A percentile compares a stretch with the other conserved stretches of the same genome.
phyloP scores from a whole-genome alignment of 208 protist genomes.

The Acanthamoeba castellanii region DNA sequence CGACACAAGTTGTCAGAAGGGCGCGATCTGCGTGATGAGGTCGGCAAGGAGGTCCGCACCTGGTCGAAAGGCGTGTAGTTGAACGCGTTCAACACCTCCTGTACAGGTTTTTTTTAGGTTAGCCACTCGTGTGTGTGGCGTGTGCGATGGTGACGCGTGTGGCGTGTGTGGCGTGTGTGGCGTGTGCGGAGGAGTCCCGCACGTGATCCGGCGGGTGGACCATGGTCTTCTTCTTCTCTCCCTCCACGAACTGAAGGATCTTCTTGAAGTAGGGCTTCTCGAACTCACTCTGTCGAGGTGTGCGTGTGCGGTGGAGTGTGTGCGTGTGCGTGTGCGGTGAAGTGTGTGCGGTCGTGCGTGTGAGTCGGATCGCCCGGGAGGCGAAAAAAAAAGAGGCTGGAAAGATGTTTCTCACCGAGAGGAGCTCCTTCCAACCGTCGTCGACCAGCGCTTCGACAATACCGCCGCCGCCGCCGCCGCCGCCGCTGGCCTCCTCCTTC shows the following conservation, averaged over 20 bases:
- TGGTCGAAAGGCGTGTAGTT: slow-evolving; percentile 77
- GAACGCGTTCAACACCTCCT: slow-evolving; percentile 76
- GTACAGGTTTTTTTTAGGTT: not conserved
- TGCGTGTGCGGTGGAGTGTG: too few relatives aligned
- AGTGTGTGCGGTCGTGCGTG: too few relatives aligned
- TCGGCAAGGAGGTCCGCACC: not conserved
- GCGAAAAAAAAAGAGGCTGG: too few relatives aligned
- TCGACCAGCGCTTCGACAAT: slow-evolving; percentile 37
- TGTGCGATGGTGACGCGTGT: too few relatives aligned
- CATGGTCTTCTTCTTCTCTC: not conserved
- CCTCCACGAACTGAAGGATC: slow-evolving; percentile 48
- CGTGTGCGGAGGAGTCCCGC: not conserved
- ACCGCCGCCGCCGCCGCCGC: not conserved
- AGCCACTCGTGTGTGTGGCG: too few relatives aligned
- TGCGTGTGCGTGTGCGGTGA: too few relatives aligned
- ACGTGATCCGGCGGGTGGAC: slow-evolving; percentile 14
- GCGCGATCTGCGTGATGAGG: not conserved
- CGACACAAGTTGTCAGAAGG: too few relatives aligned
- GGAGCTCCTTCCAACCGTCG: not conserved
- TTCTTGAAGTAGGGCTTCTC: slow-evolving; percentile 75
- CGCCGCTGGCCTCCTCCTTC: not conserved
- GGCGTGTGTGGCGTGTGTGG: not conserved
- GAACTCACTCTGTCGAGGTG: slow-evolving; percentile 50
- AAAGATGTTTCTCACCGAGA: not conserved
- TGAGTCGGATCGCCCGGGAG: too few relatives aligned